Conservation (phyloP, 2,329 filamentous ascomycete species). For the Trichophyton benhamiae region DNA sequence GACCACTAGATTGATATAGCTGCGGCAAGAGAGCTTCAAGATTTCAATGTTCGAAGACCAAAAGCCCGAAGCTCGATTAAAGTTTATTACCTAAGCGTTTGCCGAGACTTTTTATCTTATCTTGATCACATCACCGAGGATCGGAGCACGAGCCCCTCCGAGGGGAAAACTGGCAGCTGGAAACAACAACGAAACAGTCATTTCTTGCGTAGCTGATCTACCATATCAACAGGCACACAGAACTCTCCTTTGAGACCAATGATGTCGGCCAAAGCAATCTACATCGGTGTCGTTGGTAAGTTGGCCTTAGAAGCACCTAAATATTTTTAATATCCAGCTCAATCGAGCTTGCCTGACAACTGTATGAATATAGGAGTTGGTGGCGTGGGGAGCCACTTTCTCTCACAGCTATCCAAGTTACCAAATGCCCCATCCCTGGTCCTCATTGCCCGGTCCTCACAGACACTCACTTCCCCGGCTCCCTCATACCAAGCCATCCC, state of each 20-base stretch:
- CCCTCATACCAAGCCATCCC: constrained; percentile 52
- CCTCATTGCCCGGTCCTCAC: constrained; percentile 76
- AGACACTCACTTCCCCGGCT: constrained; percentile 61
- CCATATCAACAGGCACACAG: not conserved
- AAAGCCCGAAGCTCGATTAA: not conserved
- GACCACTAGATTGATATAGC: not conserved
- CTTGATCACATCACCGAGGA: not conserved
- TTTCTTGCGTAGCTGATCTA: not conserved
- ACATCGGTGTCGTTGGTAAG: constrained; percentile 33
- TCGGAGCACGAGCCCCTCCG: not conserved
- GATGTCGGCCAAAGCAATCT: constrained; percentile 28
- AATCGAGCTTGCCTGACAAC: not conserved
- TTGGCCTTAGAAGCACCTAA: not conserved
- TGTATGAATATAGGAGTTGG: constrained; percentile 55
- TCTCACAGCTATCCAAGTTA: constrained; percentile 63
- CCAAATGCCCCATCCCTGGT: constrained; percentile 62
- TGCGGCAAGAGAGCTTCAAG: not conserved
- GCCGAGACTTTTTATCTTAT: constrained; percentile 3
- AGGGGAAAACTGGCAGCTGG: not conserved
- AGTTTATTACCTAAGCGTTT: not conserved
- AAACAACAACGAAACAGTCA: not conserved
- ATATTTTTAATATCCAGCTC: not conserved
- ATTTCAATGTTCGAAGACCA: not conserved
- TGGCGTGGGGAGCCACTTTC: constrained; percentile 84
- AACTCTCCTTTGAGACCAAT: not conserved